Conservation (phyloP, 495 filamentous ascomycete species). For the Daldinia vernicosa region DNA sequence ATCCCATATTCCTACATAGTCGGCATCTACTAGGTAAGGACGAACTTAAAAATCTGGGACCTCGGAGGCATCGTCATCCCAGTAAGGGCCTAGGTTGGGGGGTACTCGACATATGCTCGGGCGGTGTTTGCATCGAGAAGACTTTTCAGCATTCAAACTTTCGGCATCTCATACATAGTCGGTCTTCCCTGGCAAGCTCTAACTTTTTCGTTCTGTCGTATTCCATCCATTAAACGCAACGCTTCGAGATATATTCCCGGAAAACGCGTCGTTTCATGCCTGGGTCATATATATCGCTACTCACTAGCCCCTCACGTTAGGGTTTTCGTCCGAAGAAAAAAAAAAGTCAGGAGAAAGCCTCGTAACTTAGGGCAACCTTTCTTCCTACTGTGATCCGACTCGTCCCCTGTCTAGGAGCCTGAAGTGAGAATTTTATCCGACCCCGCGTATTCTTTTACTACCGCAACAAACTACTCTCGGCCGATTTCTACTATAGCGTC, state of each 20-base stretch:
- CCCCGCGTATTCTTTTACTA: conserved; percentile 24
- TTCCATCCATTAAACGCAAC: conserved; percentile 24
- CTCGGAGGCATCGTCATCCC: conserved; percentile 42
- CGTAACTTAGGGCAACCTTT: conserved; percentile 31
- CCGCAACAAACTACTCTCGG: conserved; percentile 9
- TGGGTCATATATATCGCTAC: conserved; percentile 30
- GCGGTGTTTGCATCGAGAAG: conserved; percentile 40
- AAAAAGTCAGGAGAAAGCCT: conserved; percentile 11
- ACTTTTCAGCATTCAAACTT: conserved; percentile 35
- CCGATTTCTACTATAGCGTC: conserved; percentile 16
- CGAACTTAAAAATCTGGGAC: conserved; percentile 43
- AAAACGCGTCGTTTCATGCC: conserved; percentile 38
- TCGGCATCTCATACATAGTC: conserved; percentile 29
- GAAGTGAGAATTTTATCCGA: conserved; percentile 22
- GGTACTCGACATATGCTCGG: conserved; percentile 35
- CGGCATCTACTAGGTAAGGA: conserved; percentile 28
- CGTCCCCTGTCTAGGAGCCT: conserved; percentile 16
- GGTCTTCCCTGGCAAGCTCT: conserved; percentile 16
- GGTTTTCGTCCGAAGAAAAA: conserved; percentile 34
- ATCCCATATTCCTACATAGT: conserved; percentile 35
- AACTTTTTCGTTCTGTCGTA: conserved; percentile 5
- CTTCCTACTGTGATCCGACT: conserved; percentile 16
- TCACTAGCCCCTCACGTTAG: conserved; percentile 28
- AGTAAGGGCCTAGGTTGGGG: conserved; percentile 31
- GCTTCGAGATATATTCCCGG: conserved; percentile 23